Base-by-base conservation (phyloP, 768 basidiomycete genomes). In the Boletus sp. region DNA sequence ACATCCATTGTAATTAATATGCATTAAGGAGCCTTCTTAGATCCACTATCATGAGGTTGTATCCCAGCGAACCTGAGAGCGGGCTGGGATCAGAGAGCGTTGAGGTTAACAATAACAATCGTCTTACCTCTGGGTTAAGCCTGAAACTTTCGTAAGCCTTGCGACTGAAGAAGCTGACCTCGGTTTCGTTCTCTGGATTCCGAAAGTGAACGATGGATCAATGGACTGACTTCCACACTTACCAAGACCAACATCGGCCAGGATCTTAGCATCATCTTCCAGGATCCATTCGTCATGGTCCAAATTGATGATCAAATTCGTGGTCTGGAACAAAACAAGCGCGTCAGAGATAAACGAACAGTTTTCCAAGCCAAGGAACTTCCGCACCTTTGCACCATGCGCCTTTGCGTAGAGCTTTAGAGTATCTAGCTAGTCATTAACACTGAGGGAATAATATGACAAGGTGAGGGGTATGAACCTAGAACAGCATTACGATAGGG, bases 241-340 rank as follows among this genome's bases (percentile, higher is more conserved):
- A 95, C 96, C 90, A 47, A 95, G 82, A 17, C 89, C 93, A 36
- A 83, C 72, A 5, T 86, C 83, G 2, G 78, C 83, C n/a, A 99
- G 79, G 1, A 76, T 78, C 65, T 80, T 82, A 8, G 69, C 68
- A 40, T 87, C 87, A 60, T 93, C 85, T 47, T 82, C 75, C 15
- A 94, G 73, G 59, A 98, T 91, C 91, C 94, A 96, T 9, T 93
- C 90, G 56, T 98, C 96, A 66, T 95, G 83, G 67, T 97, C 94
- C 55, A 98, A 81, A 72, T 99, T 99, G 69, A 99, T 98, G 73
- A 99, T 98, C 30, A 99, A 80, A 75, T 99, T 98, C 33, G 90
- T 90, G 1, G 95, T 96, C 96, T 98, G 65, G 15, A 36, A 40
- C 33, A 49, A 55, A 47, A 54, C 9, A 24, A 18, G 46, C 12